Percentiles rank a stretch among this genome's conserved stretches.
These are phyloP conservation scores for Oemleria cerasiformis DNA, from an alignment of 306 rosid genomes.

Conservation along the genomic window DNA sequence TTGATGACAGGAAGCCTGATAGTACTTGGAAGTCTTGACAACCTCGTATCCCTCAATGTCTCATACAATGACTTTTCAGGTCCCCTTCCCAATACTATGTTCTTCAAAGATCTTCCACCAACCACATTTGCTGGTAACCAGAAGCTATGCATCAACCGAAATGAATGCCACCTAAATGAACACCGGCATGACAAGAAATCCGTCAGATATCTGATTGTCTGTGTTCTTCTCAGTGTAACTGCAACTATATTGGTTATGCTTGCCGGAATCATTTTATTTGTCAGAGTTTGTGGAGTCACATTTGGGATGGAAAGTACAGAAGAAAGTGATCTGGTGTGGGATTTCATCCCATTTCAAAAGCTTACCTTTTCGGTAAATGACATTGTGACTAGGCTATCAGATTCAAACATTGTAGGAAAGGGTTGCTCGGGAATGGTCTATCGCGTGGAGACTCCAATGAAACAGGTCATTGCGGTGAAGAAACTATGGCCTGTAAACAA, in stretches of 20 bases:
- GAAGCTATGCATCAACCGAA: constrained; percentile 59
- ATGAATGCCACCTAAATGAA: constrained; percentile 36
- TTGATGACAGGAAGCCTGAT: constrained; percentile 62
- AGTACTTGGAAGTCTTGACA: constrained; percentile 57
- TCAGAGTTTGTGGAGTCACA: constrained; percentile 45
- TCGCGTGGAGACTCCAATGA: constrained; percentile 86
- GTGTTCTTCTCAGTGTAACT: constrained; percentile 58
- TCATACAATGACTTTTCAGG: constrained; percentile 81
- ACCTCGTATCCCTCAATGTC: constrained; percentile 79
- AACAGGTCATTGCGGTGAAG: constrained; percentile 85
- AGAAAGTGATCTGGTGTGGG: constrained; percentile 64
- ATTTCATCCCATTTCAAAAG: constrained; percentile 88
- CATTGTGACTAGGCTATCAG: constrained; percentile 60
- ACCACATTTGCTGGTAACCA: constrained; percentile 65
- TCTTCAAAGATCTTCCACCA: constrained; percentile 65
- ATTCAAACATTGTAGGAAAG: constrained; percentile 76
- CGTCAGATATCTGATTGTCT: constrained; percentile 44
- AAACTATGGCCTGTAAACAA: constrained; percentile 74
- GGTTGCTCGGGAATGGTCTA: constrained; percentile 90
- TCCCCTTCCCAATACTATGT: constrained; percentile 69
- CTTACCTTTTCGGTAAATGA: constrained; percentile 73
- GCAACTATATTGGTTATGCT: constrained; percentile 50
- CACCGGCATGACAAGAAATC: constrained; percentile 41
- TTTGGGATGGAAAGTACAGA: constrained; percentile 37
- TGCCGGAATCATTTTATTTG: constrained; percentile 50